Base-by-base conservation (phyloP, 2,329 filamentous ascomycete species). In the Aspergillus carbonarius region DNA sequence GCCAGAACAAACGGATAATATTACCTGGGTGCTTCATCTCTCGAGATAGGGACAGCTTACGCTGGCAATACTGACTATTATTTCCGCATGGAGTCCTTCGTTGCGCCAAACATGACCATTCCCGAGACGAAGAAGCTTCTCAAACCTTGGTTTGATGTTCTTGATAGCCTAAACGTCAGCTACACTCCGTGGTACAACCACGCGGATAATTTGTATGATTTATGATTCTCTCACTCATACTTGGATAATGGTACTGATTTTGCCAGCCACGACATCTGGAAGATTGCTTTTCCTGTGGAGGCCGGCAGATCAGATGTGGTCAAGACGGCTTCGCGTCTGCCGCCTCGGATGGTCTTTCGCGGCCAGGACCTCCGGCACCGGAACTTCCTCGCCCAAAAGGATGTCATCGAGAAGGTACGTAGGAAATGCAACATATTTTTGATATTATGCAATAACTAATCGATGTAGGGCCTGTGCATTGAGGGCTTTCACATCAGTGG, bases 21-120 rank as follows among this genome's bases (percentile, higher is more conserved):
- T 55, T 65, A 66, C 10, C 46, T 66, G 5, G 63, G 70, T 5
- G 64, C 62, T 6, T 62, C 58, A 2, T 32, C 51, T 2, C 23
- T 53, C 30, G 42, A 58, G 47, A 52, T 57, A 13, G 65, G 66
- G 6, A 65, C 62, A 1, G 47, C 60, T 32, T 65, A 63, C 30
- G 27, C 55, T 5, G 63, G 66, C 2, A 58, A 59, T 3, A 65
- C 60, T 4, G 62, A 68, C 40, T 68, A 64, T 17, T 66, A 69
- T 44, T 68, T 69, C 61, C 63, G 67, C 32, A 69, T 68, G 60
- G 50, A 66, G 18, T 69, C 67, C 0, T 65, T 68, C 10, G 40
- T 69, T 2, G 66, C 65, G 0, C 65, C 64, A 0, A 64, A 68
- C n/a, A 68, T 65, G 60, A 63, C 49, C 10, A 46, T 69, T 25